Conservation (phyloP, 2,329 filamentous ascomycete genomes). For the Mycosphaerella sp. region DNA sequence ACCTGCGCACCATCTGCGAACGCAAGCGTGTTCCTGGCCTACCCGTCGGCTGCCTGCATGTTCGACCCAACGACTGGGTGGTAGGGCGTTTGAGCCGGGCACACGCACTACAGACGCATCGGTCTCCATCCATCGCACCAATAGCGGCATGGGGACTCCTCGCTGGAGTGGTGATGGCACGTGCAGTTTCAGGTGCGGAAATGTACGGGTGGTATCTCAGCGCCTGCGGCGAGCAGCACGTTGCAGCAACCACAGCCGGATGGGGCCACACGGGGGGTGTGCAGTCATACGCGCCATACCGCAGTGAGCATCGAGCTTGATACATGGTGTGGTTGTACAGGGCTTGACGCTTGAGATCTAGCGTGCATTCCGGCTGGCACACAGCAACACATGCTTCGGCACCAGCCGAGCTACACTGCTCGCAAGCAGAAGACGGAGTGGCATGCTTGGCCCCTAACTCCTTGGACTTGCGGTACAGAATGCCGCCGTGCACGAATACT, state of each 20-base stretch:
- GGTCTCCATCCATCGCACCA: background rate
- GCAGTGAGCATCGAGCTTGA: constrained; percentile 15
- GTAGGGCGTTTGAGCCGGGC: constrained; percentile 24
- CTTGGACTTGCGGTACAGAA: constrained; percentile 3
- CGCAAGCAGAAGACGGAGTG: constrained; percentile 2
- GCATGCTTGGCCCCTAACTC: background rate
- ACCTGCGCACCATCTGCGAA: constrained; percentile 32
- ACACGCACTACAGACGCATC: constrained; percentile 11
- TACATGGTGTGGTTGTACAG: constrained; percentile 26
- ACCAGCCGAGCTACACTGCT: constrained; percentile 21
- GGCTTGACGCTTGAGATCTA: constrained; percentile 21
- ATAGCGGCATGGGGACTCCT: background rate
- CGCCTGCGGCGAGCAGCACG: background rate
- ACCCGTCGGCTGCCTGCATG: constrained; percentile 30
- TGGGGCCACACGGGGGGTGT: background rate
- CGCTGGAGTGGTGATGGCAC: constrained; percentile 2
- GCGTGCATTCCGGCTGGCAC: constrained; percentile 22
- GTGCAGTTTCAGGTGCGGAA: constrained; percentile 2
- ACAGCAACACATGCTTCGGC: constrained; percentile 17
- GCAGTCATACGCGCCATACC: constrained; percentile 7
- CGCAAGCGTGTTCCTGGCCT: constrained; percentile 28
- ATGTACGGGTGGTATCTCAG: background rate
- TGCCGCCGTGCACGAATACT: constrained; percentile 2
- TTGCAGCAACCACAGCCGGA: constrained; percentile 8
- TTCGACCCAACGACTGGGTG: constrained; percentile 23